Percentiles rank a stretch among this genome's conserved stretches.
Conservation (phyloP, 768 basidiomycete genomes). For the Lentinus brumalis region DNA sequence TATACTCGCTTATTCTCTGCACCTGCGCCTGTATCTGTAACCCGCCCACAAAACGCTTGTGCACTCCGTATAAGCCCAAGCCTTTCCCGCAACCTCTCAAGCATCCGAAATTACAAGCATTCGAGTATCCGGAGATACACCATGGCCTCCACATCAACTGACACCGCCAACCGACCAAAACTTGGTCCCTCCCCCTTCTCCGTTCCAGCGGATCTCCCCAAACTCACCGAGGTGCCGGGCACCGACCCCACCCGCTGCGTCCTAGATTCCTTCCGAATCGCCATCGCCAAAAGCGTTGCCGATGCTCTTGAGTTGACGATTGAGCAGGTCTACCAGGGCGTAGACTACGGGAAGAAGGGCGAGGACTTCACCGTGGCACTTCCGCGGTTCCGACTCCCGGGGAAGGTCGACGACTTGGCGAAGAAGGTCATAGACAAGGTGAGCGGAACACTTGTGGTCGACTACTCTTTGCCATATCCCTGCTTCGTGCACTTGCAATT, state of each 20-base stretch:
- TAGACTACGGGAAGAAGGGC: conserved; percentile 93
- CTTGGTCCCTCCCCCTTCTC: conserved; percentile 18
- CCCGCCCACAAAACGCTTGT: background rate
- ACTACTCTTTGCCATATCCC: too few relatives aligned
- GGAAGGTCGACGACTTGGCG: conserved; percentile 79
- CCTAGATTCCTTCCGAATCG: conserved; percentile 78
- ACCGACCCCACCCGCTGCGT: conserved; percentile 67
- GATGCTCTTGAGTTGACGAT: conserved; percentile 69
- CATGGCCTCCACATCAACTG: conserved; percentile 15
- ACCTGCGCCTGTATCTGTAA: background rate
- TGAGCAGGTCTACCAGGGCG: conserved; percentile 80
- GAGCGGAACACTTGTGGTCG: background rate
- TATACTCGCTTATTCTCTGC: conserved; percentile 8
- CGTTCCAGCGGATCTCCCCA: conserved; percentile 26
- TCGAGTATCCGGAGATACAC: background rate
- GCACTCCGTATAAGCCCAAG: background rate
- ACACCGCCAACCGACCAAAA: conserved; percentile 11
- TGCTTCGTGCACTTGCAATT: background rate
- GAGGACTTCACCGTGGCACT: conserved; percentile 90
- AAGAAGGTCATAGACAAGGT: conserved; percentile 75
- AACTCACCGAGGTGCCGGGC: conserved; percentile 43
- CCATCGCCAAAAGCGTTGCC: conserved; percentile 73
- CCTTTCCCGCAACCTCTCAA: too few relatives aligned
- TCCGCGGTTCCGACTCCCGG: conserved; percentile 86
- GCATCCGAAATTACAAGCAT: too few relatives aligned